A percentile compares a stretch with the other conserved stretches of the same genome.
These are phyloP conservation scores for Colletotrichum cuscutae DNA, from an alignment of 2,329 filamentous ascomycete species.

Conservation along the genomic window DNA sequence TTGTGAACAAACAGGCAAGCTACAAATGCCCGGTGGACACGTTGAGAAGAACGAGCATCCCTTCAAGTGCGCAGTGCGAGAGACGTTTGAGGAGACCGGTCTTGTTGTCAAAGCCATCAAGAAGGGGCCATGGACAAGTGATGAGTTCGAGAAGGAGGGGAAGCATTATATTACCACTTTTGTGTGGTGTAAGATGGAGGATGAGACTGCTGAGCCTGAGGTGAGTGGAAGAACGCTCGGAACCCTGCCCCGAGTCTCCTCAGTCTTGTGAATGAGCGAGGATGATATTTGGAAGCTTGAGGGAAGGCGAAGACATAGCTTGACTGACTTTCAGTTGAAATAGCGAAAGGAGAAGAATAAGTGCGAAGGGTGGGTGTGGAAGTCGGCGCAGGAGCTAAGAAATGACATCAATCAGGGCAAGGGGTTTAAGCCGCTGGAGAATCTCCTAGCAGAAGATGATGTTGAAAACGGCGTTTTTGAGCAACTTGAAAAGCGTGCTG, in stretches of 20 bases:
- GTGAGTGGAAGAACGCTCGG: background rate
- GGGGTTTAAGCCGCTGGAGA: conserved; percentile 45
- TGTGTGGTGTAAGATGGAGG: conserved; percentile 62
- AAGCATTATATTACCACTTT: conserved; percentile 84
- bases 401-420: conserved; percentile 25
- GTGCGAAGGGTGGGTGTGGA: conserved; percentile 62
- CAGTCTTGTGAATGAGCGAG: background rate
- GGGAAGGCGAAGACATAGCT: too few relatives aligned
- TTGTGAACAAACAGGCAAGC: conserved; percentile 56
- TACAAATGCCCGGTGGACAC: conserved; percentile 79
- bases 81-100: conserved; percentile 77
- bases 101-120: conserved; percentile 61
- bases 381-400: conserved; percentile 50
- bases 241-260: background rate
- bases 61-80: conserved; percentile 71
- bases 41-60: conserved; percentile 76
- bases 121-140: too few relatives aligned
- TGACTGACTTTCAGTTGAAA: conserved; percentile 36
- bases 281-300: too few relatives aligned
- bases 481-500: too few relatives aligned
- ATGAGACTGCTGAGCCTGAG: conserved; percentile 57
- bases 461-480: too few relatives aligned
- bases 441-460: conserved; percentile 38
- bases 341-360: conserved; percentile 58
- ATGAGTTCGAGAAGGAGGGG: conserved; percentile 62